Evolutionary conservation across 371 early-diverging fungal genomes (phyloP).

Genomic region (Mortierella sp.): DNA sequence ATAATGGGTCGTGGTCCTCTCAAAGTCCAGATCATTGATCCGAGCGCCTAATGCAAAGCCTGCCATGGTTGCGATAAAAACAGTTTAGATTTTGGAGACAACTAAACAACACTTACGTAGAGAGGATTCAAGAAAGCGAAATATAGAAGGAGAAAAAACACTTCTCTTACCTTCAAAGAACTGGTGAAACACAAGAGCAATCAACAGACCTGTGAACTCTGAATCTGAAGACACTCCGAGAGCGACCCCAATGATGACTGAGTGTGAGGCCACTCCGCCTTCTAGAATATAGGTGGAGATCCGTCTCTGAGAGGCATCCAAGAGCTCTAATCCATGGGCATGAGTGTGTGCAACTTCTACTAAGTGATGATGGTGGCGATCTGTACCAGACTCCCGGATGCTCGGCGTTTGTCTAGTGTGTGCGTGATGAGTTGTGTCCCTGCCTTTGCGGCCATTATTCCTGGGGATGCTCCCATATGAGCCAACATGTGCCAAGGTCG

Average conservation of each 20-base stretch:
- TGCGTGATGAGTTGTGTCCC: too few relatives aligned
- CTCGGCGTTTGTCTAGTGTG: too few relatives aligned
- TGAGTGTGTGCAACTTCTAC: constrained; percentile 20
- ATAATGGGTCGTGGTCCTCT: constrained; percentile 46
- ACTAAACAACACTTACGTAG: too few relatives aligned
- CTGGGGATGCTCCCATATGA: too few relatives aligned
- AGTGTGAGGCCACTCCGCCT: constrained; percentile 87
- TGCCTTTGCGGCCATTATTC: too few relatives aligned
- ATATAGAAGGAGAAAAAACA: too few relatives aligned
- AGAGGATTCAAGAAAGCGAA: too few relatives aligned
- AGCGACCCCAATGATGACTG: constrained; percentile 87
- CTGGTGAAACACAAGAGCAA: constrained; percentile 89
- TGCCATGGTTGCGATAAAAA: constrained; percentile 28
- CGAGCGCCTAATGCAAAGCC: constrained; percentile 86
- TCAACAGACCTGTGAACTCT: constrained; percentile 73
- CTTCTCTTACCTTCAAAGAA: constrained; percentile 40
- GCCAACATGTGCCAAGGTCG: too few relatives aligned
- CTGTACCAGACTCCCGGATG: neutral
- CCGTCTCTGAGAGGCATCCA: constrained; percentile 14
- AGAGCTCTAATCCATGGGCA: constrained; percentile 12
- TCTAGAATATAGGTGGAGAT: constrained; percentile 76
- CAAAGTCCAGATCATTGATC: constrained; percentile 64
- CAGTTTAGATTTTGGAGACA: too few relatives aligned
- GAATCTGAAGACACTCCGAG: constrained; percentile 74
- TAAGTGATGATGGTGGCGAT: constrained; percentile 16